Base-by-base conservation (phyloP, 208 protist species). In the Herpetomonas muscarum region DNA sequence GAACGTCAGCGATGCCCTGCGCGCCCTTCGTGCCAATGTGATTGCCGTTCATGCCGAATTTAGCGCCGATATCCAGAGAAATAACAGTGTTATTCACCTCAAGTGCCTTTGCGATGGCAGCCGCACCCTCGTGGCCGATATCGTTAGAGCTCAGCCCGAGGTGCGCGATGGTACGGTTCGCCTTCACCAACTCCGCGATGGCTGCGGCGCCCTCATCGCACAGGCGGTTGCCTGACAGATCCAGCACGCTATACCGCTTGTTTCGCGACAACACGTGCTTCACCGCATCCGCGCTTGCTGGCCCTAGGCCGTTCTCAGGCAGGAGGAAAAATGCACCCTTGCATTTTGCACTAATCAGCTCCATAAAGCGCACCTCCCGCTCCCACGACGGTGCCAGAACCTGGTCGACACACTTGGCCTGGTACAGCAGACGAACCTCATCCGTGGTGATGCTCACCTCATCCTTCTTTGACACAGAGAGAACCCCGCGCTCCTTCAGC, bases 111-210 rank as follows among this genome's bases (percentile, higher is more conserved):
- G 87, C 89, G 30, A 97, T 61, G 28, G 81, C 76, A 1, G 77
- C 67, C 15, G 72, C 92, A 30, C 93, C 93, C 21, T 70, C 62
- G 55, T 79, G 70, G 30, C 88, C 87, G 58, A 97, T 94, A 48
- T 96, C 85, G 65, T 97, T 97, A 2, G 85, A 93, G 36, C 89
- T 84, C 15, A 97, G 69, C 26, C 74, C 87, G 29, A 97, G 54
- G 55, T 95, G 87, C 10, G 88, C 82, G 12, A 97, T 37, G 9
- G 85, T 84, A 21, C 68, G 66, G 61, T 95, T 97, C 9, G 65
- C 57, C 24, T 56, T 64, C 22, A 97, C 69, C 21, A 96, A 73
- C 32, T 81, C 75, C 13, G 87, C 87, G 29, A 97, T 87, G 55
- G 55, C 75, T 24, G 71, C 56, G 4, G 88, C 87, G 0, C 93